Evolutionary conservation across 1,284 basidiomycete species (phyloP).

Genomic region (Puccinia hordei): DNA sequence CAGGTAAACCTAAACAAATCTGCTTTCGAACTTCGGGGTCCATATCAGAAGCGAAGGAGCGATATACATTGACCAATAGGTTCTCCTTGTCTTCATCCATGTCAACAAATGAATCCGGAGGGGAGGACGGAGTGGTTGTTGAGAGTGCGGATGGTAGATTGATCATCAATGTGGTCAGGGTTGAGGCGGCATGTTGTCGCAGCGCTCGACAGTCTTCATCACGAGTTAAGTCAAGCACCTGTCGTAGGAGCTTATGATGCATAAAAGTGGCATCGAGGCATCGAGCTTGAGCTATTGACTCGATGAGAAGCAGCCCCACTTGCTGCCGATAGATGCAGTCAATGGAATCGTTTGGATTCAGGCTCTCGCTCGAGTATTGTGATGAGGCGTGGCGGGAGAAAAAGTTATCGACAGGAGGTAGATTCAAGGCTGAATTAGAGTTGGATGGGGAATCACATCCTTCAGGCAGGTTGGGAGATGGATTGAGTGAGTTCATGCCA

Average conservation of each 20-base stretch:
- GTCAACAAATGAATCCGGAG: background rate
- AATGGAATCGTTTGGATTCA: constrained; percentile 15
- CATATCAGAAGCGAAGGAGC: constrained; percentile 16
- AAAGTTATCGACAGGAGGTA: constrained; percentile 18
- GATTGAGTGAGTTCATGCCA: constrained; percentile 16
- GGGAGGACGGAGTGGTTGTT: background rate
- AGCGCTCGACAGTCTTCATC: constrained; percentile 24
- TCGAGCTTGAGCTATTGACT: constrained; percentile 35
- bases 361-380: constrained; percentile 7
- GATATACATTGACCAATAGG: constrained; percentile 3
- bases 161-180: constrained; percentile 29
- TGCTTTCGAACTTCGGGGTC: constrained; percentile 42
- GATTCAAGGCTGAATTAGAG: background rate
- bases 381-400: constrained; percentile 20
- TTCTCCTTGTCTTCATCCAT: constrained; percentile 22
- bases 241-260: constrained; percentile 19
- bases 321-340: constrained; percentile 7
- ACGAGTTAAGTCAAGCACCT: background rate
- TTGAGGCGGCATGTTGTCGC: constrained; percentile 35
- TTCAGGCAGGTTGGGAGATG: constrained; percentile 11
- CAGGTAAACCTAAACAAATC: constrained; percentile 34
- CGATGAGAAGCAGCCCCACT: constrained; percentile 31
- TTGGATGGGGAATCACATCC: constrained; percentile 1
- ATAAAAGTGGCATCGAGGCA: constrained; percentile 26
- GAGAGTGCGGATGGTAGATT: constrained; percentile 21